phyloP scores from a whole-genome alignment of 129 eudicot species.

The Smallanthus sonchifolius region DNA sequence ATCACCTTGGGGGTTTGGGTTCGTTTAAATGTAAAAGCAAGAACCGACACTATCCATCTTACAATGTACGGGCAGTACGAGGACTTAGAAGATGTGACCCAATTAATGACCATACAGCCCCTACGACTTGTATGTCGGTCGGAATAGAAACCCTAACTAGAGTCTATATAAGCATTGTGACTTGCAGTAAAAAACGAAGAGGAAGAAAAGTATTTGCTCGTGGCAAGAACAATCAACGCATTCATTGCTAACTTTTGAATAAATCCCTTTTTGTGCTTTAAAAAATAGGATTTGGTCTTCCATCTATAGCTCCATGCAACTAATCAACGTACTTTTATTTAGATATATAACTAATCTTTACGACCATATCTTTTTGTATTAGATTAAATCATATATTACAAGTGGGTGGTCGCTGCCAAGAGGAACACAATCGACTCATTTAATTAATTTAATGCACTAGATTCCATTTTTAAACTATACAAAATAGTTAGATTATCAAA shows the following conservation, averaged over 20 bases:
- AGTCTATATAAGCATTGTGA: no score
- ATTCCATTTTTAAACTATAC: no score
- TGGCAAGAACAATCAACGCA: slow-evolving; percentile 13
- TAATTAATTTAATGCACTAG: no score
- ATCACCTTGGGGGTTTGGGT: no score
- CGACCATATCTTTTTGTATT: not conserved
- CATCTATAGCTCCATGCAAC: not conserved
- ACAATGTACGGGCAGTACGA: no score
- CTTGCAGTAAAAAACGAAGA: not conserved
- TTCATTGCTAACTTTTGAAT: not conserved
- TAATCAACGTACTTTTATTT: not conserved
- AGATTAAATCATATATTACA: not conserved
- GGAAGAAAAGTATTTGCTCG: slow-evolving; percentile 27
- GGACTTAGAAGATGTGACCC: no score
- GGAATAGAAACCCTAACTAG: no score
- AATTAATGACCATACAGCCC: no score
- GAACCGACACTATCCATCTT: no score
- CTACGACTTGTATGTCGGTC: no score
- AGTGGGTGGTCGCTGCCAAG: not conserved
- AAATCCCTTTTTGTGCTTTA: not conserved
- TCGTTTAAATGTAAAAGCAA: no score
- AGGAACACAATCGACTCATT: no score
- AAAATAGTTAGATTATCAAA: not conserved
- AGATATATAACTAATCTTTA: not conserved
- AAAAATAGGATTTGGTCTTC: not conserved